Base-by-base conservation (phyloP, 2,329 filamentous ascomycete genomes). In the Drechslerella dactyloides region DNA sequence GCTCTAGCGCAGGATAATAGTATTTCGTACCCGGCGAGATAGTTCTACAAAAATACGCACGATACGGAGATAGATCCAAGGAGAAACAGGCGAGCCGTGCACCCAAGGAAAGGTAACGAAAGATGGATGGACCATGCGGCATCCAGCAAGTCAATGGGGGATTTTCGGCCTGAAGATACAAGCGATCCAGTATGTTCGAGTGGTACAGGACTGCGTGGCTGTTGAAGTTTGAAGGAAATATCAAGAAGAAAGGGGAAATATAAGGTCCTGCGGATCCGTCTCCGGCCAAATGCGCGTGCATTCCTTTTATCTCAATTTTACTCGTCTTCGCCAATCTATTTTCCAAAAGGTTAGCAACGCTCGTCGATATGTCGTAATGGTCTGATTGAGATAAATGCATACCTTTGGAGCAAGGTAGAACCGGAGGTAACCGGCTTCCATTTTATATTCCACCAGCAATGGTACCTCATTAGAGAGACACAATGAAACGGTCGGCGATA, bases 361-460 rank as follows among this genome's bases (percentile, higher is more conserved):
- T 23, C 8, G 51, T 24, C n/a, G 15, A 30, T 24, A 23, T 19
- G 4, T 21, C 13, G n/a, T n/a, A 11, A n/a, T 10, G 13, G 37
- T 65, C 2, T 33, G 51, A 35, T 6, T 35, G 13, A 40, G 13
- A 48, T 17, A 44, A 23, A 19, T 27, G 44, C 85, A 70, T 82
- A 94, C 94, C 92, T 99, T 99, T 75, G 94, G 94, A 75, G 94
- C 94, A 77, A 99, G 87, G 82, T 97, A 99, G 86, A 97, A 99
- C 78, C 93, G 87, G 81, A 99, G 82, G 81, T 94, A 94, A 81
- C 90, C 89, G 61, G 85, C 84, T 73, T 74, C 76, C 76, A 76
- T 77, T 44, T 74, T 84, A 81, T 97, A 99, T 84, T 99, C 94
- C 50, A 99, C 94, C 77, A 97, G 84, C 75, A 99, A 87, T 27